Evolutionary conservation across 345 rosid species (phyloP).

Genomic region (Lumnitzera littorea): DNA sequence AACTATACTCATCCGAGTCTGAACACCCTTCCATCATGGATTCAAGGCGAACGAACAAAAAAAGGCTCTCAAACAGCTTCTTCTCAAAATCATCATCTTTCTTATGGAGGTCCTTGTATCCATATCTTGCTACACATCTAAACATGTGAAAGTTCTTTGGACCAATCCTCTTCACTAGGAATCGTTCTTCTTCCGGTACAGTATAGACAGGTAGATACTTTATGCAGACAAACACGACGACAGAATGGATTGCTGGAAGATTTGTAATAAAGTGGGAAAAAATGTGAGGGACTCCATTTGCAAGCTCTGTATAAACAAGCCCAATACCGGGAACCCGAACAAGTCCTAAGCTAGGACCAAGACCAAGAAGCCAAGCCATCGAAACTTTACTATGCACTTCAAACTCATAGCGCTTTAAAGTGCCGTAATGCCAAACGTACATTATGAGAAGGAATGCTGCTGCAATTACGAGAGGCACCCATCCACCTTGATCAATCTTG

Average conservation of each 20-base stretch:
- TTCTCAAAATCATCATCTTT: conserved; percentile 27
- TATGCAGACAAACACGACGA: conserved; percentile 24
- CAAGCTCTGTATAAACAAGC: conserved; percentile 22
- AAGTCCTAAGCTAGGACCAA: conserved; percentile 25
- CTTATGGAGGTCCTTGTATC: conserved; percentile 26
- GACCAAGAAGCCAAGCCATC: conserved; percentile 25
- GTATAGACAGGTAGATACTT: conserved; percentile 31
- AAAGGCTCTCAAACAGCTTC: conserved; percentile 19
- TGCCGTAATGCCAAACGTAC: conserved; percentile 28
- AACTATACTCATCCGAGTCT: conserved; percentile 15
- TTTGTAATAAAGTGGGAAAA: conserved; percentile 30
- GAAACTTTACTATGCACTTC: conserved; percentile 27
- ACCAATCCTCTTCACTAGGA: conserved; percentile 18
- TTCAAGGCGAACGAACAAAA: conserved; percentile 20
- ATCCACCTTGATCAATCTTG: conserved; percentile 30
- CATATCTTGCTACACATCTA: conserved; percentile 31
- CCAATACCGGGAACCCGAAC: conserved; percentile 28
- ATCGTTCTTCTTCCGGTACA: conserved; percentile 25
- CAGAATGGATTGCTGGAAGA: conserved; percentile 33
- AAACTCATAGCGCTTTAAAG: conserved; percentile 20
- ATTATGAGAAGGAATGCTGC: conserved; percentile 16
- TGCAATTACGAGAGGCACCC: conserved; percentile 27
- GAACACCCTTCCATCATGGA: conserved; percentile 24
- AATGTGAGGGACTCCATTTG: conserved; percentile 29
- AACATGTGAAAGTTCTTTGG: conserved; percentile 27